Evolutionary conservation across 2,329 filamentous ascomycete genomes (phyloP).

Genomic region (Coniella lustricola): DNA sequence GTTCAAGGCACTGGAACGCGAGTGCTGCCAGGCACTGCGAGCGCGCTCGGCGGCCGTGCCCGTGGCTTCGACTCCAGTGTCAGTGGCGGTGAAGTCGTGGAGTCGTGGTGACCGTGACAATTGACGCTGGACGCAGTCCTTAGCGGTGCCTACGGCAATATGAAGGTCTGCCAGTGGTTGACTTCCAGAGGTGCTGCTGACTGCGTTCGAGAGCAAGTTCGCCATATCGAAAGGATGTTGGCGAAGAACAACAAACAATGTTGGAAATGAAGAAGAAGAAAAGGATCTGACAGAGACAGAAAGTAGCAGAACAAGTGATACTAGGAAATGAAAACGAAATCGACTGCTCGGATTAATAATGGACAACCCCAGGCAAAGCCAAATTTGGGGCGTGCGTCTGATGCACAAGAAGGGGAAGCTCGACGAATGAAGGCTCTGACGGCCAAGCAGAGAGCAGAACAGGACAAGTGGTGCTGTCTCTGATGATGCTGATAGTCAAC

Average conservation of each 20-base stretch:
- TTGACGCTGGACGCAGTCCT: not conserved
- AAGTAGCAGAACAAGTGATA: not conserved
- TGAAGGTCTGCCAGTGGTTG: constrained; percentile 1
- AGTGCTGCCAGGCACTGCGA: constrained; percentile 1
- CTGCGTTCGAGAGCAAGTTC: not conserved
- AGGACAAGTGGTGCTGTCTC: too few relatives aligned
- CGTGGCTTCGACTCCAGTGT: not conserved
- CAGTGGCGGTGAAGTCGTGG: constrained; percentile 10
- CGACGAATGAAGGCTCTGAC: not conserved
- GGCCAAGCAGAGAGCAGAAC: not conserved
- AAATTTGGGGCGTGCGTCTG: not conserved
- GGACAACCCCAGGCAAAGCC: not conserved
- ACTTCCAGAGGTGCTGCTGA: not conserved
- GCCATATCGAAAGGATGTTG: not conserved
- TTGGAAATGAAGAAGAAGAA: not conserved
- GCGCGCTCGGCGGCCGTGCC: not conserved
- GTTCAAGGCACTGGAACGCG: constrained; percentile 7
- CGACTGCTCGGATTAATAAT: not conserved
- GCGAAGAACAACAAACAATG: not conserved
- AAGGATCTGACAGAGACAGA: not conserved
- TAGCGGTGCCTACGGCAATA: not conserved
- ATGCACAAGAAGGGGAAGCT: not conserved
- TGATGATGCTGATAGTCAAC: not conserved
- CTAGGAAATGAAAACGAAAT: not conserved
- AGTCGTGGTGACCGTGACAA: not conserved